Base-by-base conservation (phyloP, 2,329 filamentous ascomycete genomes). In the Diaporthe sp. region DNA sequence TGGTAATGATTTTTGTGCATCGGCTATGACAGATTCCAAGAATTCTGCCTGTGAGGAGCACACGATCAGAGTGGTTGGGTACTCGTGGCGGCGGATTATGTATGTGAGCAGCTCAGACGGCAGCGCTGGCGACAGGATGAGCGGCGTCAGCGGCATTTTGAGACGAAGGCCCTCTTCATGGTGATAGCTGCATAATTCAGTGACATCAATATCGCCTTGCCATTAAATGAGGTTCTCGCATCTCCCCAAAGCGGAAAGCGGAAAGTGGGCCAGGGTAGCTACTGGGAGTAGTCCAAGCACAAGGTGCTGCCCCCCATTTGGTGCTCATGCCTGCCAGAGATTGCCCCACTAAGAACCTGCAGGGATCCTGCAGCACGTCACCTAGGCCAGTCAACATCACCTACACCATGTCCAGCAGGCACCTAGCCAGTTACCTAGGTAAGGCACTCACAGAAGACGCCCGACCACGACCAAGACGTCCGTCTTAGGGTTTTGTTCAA, bases 31-130 rank as follows among this genome's bases (percentile, higher is more conserved):
- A 28, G 91, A 85, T 2, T 87, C 81, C 15, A 95, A 82, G 79
- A 98, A 97, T 2, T 88, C 86, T 0, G 89, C 84, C 74, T 89
- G 90, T 0, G 90, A 86, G 22, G 89, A 91, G 82, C 95, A 95
- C 76, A 98, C 85, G 75, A 98, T 82, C 60, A 98, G 82, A 0
- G 91, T 93, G 0, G 92, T 93, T 3, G 90, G 90, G 72, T 89
- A 82, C 4, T 82, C 78, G 74, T 92, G 87, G 52, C 87, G 82
- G 6, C 88, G 82, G 71, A 96, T 83, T 70, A 96, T 83, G 80
- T 92, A 89, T 70, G 89, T 85, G 64, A 97, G 86, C 58, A 97
- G 86, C 78, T 92, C 88, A 12, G 88, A 87, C 7, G 89, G 91
- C 3, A 88, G 85, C 28, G 87, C 84, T 50, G 90, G 87, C 10